Percentiles rank a stretch among this genome's conserved stretches.
These are phyloP conservation scores for Helotiales sp. DNA, from an alignment of 2,329 filamentous ascomycete species.

Conservation along the genomic window DNA sequence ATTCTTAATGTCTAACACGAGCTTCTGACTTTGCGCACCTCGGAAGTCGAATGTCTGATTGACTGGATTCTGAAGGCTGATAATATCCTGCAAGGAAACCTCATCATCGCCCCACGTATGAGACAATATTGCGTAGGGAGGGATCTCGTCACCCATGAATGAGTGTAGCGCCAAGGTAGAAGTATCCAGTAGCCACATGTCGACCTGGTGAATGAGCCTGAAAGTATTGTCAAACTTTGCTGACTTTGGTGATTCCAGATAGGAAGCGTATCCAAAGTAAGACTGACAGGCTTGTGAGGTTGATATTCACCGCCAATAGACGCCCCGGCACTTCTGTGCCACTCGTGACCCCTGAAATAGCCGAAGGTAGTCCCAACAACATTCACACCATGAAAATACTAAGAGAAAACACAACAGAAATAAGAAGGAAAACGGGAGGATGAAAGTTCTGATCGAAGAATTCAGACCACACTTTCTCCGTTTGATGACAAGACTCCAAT, in stretches of 20 bases:
- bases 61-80: background rate
- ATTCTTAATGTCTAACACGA: background rate
- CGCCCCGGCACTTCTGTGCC: background rate
- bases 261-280: background rate
- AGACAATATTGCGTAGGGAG: conserved; percentile 43
- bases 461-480: background rate
- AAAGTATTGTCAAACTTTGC: background rate
- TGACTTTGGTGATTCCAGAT: background rate
- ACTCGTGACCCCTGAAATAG: background rate
- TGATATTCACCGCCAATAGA: background rate
- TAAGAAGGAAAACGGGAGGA: background rate
- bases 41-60: background rate
- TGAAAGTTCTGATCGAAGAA: background rate
- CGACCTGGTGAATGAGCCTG: background rate
- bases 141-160: conserved; percentile 28
- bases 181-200: conserved; percentile 26
- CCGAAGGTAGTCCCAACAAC: background rate
- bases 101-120: conserved; percentile 44
- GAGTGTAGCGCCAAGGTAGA: conserved; percentile 18
- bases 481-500: background rate
- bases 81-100: conserved; percentile 39
- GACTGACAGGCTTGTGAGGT: background rate
- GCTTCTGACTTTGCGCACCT: conserved; percentile 33
- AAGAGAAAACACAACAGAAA: background rate
- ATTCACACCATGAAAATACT: background rate